Conservation (phyloP, 2,329 filamentous ascomycete genomes). For the Cordyceps fumosorosea region DNA sequence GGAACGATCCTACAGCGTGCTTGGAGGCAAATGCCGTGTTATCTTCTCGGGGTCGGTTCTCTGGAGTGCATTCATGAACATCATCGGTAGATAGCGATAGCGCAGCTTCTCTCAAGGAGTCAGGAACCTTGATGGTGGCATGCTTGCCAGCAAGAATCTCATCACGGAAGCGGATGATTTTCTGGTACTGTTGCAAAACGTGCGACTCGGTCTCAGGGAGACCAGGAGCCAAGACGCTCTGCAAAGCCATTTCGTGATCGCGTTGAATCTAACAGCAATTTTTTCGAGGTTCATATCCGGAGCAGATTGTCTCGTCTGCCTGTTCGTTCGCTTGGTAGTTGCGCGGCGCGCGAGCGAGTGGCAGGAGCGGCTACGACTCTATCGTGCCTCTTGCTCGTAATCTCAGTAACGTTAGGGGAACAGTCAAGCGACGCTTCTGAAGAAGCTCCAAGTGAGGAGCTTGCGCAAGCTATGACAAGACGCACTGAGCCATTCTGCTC, state of each 20-base stretch:
- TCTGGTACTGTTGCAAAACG: constrained; percentile 65
- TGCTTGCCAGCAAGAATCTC: constrained; percentile 72
- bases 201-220: constrained; percentile 42
- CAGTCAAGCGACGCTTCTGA: neutral
- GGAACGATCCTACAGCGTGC: constrained; percentile 16
- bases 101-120: constrained; percentile 10
- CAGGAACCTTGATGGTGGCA: constrained; percentile 51
- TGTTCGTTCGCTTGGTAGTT: neutral
- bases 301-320: neutral
- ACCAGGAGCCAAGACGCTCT: constrained; percentile 20
- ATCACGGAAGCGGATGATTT: constrained; percentile 75
- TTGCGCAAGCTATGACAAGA: neutral
- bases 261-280: neutral
- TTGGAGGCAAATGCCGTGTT: constrained; percentile 30
- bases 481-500: neutral
- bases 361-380: neutral
- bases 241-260: constrained; percentile 18
- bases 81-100: neutral
- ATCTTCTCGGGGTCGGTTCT: constrained; percentile 21
- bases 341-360: neutral
- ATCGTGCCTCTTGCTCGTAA: neutral
- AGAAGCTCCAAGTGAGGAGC: neutral
- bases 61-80: neutral
- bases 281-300: neutral
- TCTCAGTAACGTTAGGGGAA: neutral